phyloP scores from a whole-genome alignment of 129 eudicot species.

The Flaveria linearis region DNA sequence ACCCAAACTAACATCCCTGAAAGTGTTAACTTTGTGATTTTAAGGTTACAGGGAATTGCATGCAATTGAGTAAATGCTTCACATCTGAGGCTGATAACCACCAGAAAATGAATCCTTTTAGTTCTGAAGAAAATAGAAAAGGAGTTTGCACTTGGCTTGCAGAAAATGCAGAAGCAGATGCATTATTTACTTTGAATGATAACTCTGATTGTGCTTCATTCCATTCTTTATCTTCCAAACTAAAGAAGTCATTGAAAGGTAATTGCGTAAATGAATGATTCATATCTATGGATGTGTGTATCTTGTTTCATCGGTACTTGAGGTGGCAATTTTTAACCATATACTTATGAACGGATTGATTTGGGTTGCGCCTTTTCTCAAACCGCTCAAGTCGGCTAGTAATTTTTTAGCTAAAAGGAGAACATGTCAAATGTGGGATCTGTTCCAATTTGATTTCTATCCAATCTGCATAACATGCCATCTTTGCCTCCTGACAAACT shows the following conservation, averaged over 20 bases:
- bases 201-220: slow-evolving; percentile 36
- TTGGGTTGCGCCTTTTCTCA: neutral
- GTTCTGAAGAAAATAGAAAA: slow-evolving; percentile 27
- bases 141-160: slow-evolving; percentile 50
- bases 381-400: neutral
- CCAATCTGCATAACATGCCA: neutral
- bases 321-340: neutral
- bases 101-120: slow-evolving; percentile 34
- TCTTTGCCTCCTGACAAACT: neutral
- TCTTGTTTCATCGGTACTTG: slow-evolving; percentile 2
- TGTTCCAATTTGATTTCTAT: neutral
- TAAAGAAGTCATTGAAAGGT: slow-evolving; percentile 53
- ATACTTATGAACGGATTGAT: neutral
- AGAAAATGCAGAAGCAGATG: slow-evolving; percentile 50
- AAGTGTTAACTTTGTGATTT: neutral
- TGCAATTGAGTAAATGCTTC: slow-evolving; percentile 27
- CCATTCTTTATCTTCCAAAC: slow-evolving; percentile 36
- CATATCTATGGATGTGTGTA: neutral
- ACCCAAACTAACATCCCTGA: neutral
- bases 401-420: neutral
- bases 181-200: slow-evolving; percentile 37
- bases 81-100: slow-evolving; percentile 21
- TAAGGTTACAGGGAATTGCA: slow-evolving; percentile 34
- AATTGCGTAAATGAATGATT: slow-evolving; percentile 4
- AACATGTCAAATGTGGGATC: neutral